Conservation (phyloP, 2,329 filamentous ascomycete genomes). For the Trichoderma harzianum region DNA sequence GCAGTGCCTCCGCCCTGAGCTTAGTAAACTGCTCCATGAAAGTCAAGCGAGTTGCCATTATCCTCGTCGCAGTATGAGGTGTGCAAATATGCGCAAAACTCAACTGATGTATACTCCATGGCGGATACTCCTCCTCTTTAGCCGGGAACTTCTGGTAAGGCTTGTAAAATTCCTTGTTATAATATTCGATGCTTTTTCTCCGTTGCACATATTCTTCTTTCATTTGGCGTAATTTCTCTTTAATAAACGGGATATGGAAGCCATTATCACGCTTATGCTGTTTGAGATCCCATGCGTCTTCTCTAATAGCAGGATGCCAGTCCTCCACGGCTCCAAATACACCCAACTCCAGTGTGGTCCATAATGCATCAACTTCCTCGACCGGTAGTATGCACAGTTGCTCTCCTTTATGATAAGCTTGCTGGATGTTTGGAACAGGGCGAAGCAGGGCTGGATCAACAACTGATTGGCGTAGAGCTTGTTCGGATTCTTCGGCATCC, state of each 20-base stretch:
- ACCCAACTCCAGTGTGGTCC: not conserved
- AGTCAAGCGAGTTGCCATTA: not conserved
- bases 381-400: not conserved
- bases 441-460: not conserved
- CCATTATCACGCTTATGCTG: not conserved
- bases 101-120: not conserved
- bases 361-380: not conserved
- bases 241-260: not conserved
- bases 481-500: not conserved
- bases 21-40: not conserved
- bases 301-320: not conserved
- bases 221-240: not conserved
- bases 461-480: not conserved
- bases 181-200: not conserved
- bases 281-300: not conserved
- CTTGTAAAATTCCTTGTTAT: not conserved
- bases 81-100: not conserved
- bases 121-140: not conserved
- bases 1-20: not conserved
- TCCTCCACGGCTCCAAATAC: not conserved
- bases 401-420: not conserved
- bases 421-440: not conserved
- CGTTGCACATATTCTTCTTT: not conserved
- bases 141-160: not conserved
- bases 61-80: not conserved